Base-by-base conservation (phyloP, 768 basidiomycete genomes). In the Brasilioporus rufonigricans region DNA sequence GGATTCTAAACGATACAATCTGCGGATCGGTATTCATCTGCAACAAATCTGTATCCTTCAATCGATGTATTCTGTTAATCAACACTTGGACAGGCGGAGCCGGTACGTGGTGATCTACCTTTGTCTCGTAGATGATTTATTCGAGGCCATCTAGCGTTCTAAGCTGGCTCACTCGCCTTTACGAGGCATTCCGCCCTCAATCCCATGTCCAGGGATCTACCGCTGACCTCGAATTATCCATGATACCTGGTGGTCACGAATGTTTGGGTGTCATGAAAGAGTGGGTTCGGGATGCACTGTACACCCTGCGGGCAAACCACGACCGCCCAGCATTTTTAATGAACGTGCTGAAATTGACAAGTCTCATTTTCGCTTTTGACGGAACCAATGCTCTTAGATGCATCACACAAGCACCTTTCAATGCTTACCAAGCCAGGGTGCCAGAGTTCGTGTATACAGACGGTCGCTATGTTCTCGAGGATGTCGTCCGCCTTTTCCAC, bases 1-100 rank as follows among this genome's bases (percentile, higher is more conserved):
- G 45, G 65, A 63, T 32, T 32, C 63, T 3, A 59, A 59, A n/a
- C 71, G 69, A 61, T 83, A 76, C 46, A 77, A 79, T 40, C 23
- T 61, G 19, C 75, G 76, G 13, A 64, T 83, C 8, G 66, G 74
- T 4, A 62, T 80, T 29, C 76, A 80, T 58, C 53, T 85, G 2
- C 75, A 76, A 44, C 80, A 83, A 45, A 76, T 85, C 2, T 59
- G 73, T 45, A 80, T 84, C 16, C 71, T 78, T 39, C 73, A 80
- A 27, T 58, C 55, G 9, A 60, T 63, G 58, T 65, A 61, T 18
- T 67, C 61, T 0, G 61, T 57, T 8, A 27, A 52, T 14, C 61
- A 57, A 5, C 8, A 27, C 0, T 50, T 29, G 16, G 8, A 26
- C 5, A 14, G 21, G 35, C 11, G 13, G n/a, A 27, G 6, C 12